phyloP scores from a whole-genome alignment of 768 basidiomycete species.

The Leucogyrophana mollusca region DNA sequence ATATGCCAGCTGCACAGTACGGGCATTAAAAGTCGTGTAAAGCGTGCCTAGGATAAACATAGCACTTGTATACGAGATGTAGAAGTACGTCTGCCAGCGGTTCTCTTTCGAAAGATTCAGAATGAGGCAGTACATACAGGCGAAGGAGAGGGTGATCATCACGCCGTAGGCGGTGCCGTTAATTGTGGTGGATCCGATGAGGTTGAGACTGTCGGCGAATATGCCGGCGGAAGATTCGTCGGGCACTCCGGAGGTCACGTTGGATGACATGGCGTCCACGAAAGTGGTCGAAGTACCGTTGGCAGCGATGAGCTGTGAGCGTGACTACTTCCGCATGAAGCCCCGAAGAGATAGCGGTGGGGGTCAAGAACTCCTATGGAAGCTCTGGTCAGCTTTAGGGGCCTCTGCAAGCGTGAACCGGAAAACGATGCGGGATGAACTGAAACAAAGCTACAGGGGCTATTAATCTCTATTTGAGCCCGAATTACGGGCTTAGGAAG shows the following conservation, averaged over 20 bases:
- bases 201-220: conserved; percentile 1
- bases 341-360: no score
- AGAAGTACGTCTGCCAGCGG: neutral
- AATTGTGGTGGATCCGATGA: conserved; percentile 5
- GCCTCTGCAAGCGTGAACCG: no score
- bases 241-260: neutral
- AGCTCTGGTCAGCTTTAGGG: no score
- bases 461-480: no score
- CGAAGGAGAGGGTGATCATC: conserved; percentile 3
- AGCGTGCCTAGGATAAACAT: conserved; percentile 5
- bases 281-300: neutral
- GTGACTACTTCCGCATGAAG: no score
- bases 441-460: no score
- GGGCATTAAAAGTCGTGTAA: conserved; percentile 1
- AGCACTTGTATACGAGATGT: conserved; percentile 1
- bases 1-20: conserved; percentile 4
- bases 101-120: neutral
- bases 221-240: conserved; percentile 1
- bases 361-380: no score
- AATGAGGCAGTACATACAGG: conserved; percentile 3
- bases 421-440: no score
- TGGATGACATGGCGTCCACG: neutral
- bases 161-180: conserved; percentile 13
- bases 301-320: no score
- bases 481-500: no score